Conservation (phyloP, 257 asterid species). For the Striga asiatica region DNA sequence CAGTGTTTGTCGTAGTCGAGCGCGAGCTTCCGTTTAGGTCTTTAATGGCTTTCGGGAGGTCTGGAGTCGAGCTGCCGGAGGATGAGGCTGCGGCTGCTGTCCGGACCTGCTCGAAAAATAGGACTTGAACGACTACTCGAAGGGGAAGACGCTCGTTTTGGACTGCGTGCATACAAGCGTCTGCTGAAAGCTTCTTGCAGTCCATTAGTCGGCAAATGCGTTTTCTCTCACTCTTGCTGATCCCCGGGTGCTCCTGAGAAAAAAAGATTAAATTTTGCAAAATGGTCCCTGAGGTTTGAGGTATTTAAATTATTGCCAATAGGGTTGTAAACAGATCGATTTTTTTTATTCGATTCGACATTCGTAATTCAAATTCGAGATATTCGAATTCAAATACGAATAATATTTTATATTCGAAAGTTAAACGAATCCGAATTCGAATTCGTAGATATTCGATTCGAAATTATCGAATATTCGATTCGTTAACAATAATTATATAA, state of each 20-base stretch:
- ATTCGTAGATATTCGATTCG: too few species aligned
- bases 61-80: constrained; percentile 67
- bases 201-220: constrained; percentile 55
- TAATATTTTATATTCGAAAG: too few species aligned
- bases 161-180: constrained; percentile 62
- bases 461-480: too few species aligned
- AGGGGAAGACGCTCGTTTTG: constrained; percentile 72
- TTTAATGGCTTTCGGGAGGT: constrained; percentile 47
- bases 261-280: too few species aligned
- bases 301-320: too few species aligned
- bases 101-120: constrained; percentile 65
- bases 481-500: too few species aligned
- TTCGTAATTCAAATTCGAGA: too few species aligned
- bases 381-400: too few species aligned
- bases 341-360: too few species aligned
- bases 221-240: constrained; percentile 61
- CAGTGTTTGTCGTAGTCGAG: constrained; percentile 46
- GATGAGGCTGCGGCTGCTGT: constrained; percentile 53
- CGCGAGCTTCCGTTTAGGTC: constrained; percentile 57
- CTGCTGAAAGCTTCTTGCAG: constrained; percentile 67
- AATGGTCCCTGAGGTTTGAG: too few species aligned
- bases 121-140: constrained; percentile 64
- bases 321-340: too few species aligned
- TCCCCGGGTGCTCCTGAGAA: constrained; percentile 59
- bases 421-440: too few species aligned